Conservation (phyloP, 352 stramenopile species). For the Phytophthora litchii region DNA sequence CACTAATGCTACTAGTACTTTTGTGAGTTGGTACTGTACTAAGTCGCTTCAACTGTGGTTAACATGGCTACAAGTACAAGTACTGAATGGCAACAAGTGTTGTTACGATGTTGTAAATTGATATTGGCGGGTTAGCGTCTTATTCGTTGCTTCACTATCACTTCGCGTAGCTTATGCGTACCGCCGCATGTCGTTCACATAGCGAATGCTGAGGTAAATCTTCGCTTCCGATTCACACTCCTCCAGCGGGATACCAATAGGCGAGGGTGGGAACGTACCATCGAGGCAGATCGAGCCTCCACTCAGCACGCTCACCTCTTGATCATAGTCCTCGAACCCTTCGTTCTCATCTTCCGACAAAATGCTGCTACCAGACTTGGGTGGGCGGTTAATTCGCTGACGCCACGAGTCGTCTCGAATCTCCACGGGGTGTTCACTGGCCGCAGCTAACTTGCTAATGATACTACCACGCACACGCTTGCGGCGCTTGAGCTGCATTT, state of each 20-base stretch:
- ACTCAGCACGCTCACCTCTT: constrained; percentile 68
- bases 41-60: not conserved
- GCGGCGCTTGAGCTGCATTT: constrained; percentile 77
- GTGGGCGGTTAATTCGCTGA: constrained; percentile 53
- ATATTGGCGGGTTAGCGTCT: not conserved
- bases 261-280: constrained; percentile 54
- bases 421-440: constrained; percentile 48
- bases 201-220: constrained; percentile 82
- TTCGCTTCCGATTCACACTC: constrained; percentile 60
- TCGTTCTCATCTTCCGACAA: constrained; percentile 52
- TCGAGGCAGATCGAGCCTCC: constrained; percentile 57
- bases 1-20: constrained; percentile 12
- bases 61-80: not conserved
- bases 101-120: not conserved
- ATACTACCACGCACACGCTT: constrained; percentile 84
- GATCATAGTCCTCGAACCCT: constrained; percentile 69
- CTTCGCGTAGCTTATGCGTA: constrained; percentile 51
- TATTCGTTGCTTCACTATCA: constrained; percentile 10
- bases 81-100: not conserved
- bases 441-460: constrained; percentile 66
- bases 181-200: constrained; percentile 88
- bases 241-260: constrained; percentile 53
- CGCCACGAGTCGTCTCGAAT: constrained; percentile 73
- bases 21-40: constrained; percentile 7
- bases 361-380: constrained; percentile 48